Evolutionary conservation across 805 yeast genomes (phyloP).

Genomic region (Candida krabiensis): DNA sequence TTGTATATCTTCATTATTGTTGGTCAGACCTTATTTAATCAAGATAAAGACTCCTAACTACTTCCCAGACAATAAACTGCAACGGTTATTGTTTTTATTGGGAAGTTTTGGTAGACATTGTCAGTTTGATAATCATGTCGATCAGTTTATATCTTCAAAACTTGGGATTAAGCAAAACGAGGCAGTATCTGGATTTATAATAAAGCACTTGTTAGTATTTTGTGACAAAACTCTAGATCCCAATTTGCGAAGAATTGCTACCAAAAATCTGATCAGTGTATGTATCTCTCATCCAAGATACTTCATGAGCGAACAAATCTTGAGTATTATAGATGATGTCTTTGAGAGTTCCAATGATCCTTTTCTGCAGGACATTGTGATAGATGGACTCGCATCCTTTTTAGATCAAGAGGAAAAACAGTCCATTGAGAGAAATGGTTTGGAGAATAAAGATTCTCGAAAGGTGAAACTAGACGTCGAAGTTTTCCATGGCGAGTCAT

Average conservation of each 20-base stretch:
- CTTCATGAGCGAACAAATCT: constrained; percentile 57
- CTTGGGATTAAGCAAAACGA: constrained; percentile 51
- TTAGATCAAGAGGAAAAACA: constrained; percentile 55
- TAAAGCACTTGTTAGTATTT: constrained; percentile 58
- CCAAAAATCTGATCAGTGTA: constrained; percentile 56
- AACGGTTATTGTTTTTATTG: constrained; percentile 58
- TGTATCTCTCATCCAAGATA: constrained; percentile 65
- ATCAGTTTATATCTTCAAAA: constrained; percentile 37
- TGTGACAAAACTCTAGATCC: constrained; percentile 33
- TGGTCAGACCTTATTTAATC: constrained; percentile 47
- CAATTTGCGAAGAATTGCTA: constrained; percentile 48
- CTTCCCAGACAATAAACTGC: constrained; percentile 45
- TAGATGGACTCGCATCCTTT: constrained; percentile 59
- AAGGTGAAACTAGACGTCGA: constrained; percentile 41
- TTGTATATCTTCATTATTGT: constrained; percentile 56
- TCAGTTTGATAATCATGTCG: constrained; percentile 49
- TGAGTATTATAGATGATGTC: constrained; percentile 52
- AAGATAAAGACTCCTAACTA: constrained; percentile 11
- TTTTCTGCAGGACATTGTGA: constrained; percentile 48
- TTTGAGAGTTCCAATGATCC: constrained; percentile 36
- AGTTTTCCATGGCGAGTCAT: constrained; percentile 55
- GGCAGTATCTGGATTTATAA: constrained; percentile 54
- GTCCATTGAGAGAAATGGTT: constrained; percentile 40
- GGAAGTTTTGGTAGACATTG: constrained; percentile 75
- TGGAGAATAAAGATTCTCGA: constrained; percentile 37